phyloP scores from a whole-genome alignment of 148 eudicot species.

The Chenopodium suecicum region DNA sequence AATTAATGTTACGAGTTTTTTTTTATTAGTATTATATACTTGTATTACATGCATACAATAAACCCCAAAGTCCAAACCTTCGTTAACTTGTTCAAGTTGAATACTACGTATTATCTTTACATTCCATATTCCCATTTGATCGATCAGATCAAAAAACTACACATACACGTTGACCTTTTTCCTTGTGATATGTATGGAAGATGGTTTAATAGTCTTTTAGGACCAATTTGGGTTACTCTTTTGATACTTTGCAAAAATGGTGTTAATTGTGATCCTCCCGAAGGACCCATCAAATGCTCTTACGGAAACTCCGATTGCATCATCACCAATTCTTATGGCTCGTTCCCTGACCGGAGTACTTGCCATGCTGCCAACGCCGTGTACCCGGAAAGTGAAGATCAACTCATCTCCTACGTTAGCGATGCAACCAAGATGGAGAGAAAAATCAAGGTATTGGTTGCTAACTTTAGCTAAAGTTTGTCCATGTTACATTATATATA shows the following conservation, averaged over 20 bases:
- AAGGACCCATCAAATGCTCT: constrained; percentile 30
- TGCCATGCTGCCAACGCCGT: constrained; percentile 20
- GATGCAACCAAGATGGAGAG: constrained; percentile 20
- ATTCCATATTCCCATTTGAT: too few relatives aligned
- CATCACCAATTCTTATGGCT: constrained; percentile 26
- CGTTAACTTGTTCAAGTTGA: too few relatives aligned
- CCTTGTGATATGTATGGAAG: too few relatives aligned
- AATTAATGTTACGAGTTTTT: too few relatives aligned
- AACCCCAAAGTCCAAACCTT: too few relatives aligned
- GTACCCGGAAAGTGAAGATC: constrained; percentile 26
- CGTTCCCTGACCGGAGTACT: constrained; percentile 28
- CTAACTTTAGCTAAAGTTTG: neutral
- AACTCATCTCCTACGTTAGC: constrained; percentile 17
- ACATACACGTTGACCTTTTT: too few relatives aligned
- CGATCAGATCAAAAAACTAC: too few relatives aligned
- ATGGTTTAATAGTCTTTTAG: too few relatives aligned
- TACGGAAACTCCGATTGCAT: constrained; percentile 22
- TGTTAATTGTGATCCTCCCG: constrained; percentile 8
- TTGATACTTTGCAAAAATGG: neutral
- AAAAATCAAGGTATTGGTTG: constrained; percentile 24
- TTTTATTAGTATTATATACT: too few relatives aligned
- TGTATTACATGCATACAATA: too few relatives aligned
- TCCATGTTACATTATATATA: neutral
- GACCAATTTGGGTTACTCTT: neutral
- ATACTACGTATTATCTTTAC: too few relatives aligned